Evolutionary conservation across 495 filamentous ascomycete species (phyloP).

Genomic region (Penicillium ochrochloron): DNA sequence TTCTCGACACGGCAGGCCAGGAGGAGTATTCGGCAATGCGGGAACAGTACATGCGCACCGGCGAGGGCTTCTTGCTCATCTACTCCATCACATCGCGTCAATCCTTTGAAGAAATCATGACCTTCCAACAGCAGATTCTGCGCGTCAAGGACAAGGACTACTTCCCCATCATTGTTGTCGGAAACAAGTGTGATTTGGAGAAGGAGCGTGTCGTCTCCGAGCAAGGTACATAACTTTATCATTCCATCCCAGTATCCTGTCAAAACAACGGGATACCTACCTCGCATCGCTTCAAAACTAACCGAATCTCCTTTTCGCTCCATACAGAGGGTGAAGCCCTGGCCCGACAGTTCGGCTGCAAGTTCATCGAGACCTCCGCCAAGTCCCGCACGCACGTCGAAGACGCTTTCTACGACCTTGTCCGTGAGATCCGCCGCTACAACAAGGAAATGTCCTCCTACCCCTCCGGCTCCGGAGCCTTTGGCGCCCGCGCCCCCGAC

Average conservation of each 20-base stretch:
- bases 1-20: constrained; percentile 96
- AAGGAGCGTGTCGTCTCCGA: constrained; percentile 85
- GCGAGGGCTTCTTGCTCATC: constrained; percentile 95
- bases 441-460: constrained; percentile 96
- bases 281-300: not conserved
- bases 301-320: constrained; percentile 3
- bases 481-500: constrained; percentile 64
- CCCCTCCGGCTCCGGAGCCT: constrained; percentile 64
- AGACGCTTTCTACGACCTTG: constrained; percentile 96
- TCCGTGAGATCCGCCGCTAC: constrained; percentile 94
- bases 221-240: constrained; percentile 67
- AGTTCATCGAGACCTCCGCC: constrained; percentile 98
- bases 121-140: constrained; percentile 98
- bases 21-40: constrained; percentile 99
- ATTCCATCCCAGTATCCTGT: not conserved
- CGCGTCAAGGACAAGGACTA: constrained; percentile 99
- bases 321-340: constrained; percentile 83
- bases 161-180: constrained; percentile 99
- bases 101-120: constrained; percentile 97
- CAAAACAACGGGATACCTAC: not conserved
- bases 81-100: constrained; percentile 98
- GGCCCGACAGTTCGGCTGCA: constrained; percentile 86
- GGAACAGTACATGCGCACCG: constrained; percentile 99
- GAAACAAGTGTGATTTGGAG: constrained; percentile 98
- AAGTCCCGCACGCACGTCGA: constrained; percentile 98